Base-by-base conservation (phyloP, 768 basidiomycete genomes). In the Hygrophoropsis aurantiaca region DNA sequence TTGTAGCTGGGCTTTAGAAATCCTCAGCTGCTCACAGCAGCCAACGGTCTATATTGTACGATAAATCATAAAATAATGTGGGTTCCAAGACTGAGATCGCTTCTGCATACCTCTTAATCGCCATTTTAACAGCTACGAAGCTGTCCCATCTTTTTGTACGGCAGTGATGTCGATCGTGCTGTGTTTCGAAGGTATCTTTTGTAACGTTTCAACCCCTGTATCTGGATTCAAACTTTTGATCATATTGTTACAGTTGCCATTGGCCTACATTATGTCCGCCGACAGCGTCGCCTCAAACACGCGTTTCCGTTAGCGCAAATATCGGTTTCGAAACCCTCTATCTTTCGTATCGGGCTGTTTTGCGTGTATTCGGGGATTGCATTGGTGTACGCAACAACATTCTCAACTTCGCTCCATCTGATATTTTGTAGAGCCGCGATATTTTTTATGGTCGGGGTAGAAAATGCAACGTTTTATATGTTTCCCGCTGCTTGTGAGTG, bases 31-130 rank as follows among this genome's bases (percentile, higher is more conserved):
- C 53, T 63, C 32, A 27, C 3, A 46, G 44, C 49, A 15, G 57
- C 61, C 37, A 80, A 79, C 57, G 74, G 76, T 25, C 52, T 82
- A 36, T 81, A 80, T 61, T 82, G 81, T 54, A 68, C 70, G 13
- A 56, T 71, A n/a, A 52, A 57, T 18, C 50, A 53, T 9, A 52
- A 57, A 30, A 51, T 56, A 37, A 59, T 72, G 79, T 61, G 38
- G 44, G 46, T 35, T 42, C 32, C 21, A 16, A 27, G 10, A 33
- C 35, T 44, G 21, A 23, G 11, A 40, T 23, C 32, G 6, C 20
- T 19, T 47, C 47, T 48, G 46, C 23, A 20, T 43, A 35, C 40
- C 33, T 35, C 27, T 30, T 6, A 30, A 49, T 64, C 42, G 61
- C 44, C 26, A 38, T 24, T 43, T 32, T 58, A n/a, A 9, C 39